Percentiles rank a stretch among this genome's conserved stretches.
These are phyloP conservation scores for Ceratobasidium sp. DNA, from an alignment of 1,284 basidiomycete genomes.

Conservation along the genomic window DNA sequence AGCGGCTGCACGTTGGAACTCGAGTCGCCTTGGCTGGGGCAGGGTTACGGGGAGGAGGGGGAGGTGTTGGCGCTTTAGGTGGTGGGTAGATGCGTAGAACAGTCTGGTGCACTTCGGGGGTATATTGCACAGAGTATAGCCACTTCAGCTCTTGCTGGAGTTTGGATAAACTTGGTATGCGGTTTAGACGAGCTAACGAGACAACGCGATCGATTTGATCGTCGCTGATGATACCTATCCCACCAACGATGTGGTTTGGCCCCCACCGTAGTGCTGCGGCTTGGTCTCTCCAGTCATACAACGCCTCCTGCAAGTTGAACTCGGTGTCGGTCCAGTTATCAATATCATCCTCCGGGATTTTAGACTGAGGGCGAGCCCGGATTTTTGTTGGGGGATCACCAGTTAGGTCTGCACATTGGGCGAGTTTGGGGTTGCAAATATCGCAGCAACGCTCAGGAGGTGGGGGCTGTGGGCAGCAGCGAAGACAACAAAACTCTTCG, in stretches of 20 bases:
- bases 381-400: background rate
- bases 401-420: background rate
- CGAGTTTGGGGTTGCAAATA: slow-evolving; percentile 12
- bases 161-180: background rate
- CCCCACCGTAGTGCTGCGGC: slow-evolving; percentile 6
- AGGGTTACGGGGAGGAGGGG: no score
- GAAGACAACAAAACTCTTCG: slow-evolving; percentile 7
- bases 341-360: background rate
- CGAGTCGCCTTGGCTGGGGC: no score
- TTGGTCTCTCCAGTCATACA: background rate
- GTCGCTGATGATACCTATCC: slow-evolving; percentile 19
- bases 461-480: slow-evolving; percentile 20
- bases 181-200: background rate
- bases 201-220: slow-evolving; percentile 15
- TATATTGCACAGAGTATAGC: background rate
- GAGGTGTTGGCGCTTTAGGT: background rate
- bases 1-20: no score
- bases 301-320: background rate
- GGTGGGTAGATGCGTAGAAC: background rate
- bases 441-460: slow-evolving; percentile 25
- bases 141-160: slow-evolving; percentile 2
- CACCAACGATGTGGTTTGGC: background rate
- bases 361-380: background rate
- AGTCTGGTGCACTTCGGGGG: background rate
- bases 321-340: slow-evolving; percentile 3